phyloP scores from a whole-genome alignment of 2,329 filamentous ascomycete species.

The Pseudovirgaria hyperparasitica region DNA sequence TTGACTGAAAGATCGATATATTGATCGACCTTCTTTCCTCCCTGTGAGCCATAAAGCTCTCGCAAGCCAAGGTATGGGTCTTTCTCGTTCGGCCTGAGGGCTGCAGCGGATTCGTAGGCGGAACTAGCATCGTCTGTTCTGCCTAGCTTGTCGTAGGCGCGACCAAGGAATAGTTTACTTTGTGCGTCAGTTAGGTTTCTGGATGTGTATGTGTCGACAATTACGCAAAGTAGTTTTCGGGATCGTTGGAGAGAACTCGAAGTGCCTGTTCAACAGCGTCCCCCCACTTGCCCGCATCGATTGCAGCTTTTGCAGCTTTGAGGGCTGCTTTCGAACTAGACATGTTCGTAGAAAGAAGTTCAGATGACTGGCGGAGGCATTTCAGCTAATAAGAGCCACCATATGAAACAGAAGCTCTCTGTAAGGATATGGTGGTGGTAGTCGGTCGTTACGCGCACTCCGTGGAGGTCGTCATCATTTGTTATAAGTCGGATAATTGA shows the following conservation, averaged over 20 bases:
- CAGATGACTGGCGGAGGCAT: too few relatives aligned
- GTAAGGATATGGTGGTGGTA: too few relatives aligned
- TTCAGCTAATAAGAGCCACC: too few relatives aligned
- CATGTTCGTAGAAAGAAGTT: conserved; percentile 28
- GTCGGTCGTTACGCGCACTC: too few relatives aligned
- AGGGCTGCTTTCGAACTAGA: conserved; percentile 73
- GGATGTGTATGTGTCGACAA: conserved; percentile 14
- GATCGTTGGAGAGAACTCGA: conserved; percentile 56
- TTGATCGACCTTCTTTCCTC: conserved; percentile 51
- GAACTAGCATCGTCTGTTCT: conserved; percentile 60
- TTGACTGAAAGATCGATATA: conserved; percentile 63
- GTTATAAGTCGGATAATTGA: too few relatives aligned
- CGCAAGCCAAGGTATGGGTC: conserved; percentile 86
- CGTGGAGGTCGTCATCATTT: too few relatives aligned
- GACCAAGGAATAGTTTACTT: conserved; percentile 75
- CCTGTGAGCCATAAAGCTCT: conserved; percentile 72
- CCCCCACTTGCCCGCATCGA: conserved; percentile 68
- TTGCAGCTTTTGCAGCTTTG: conserved; percentile 66
- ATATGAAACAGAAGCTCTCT: too few relatives aligned
- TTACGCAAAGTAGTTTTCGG: conserved; percentile 71
- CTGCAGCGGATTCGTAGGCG: conserved; percentile 60
- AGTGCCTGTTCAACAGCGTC: conserved; percentile 59
- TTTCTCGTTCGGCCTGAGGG: conserved; percentile 59
- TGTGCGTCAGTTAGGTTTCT: conserved; percentile 4
- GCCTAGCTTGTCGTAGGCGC: conserved; percentile 67